Evolutionary conservation across 176 grass and related monocot genomes (phyloP).

Genomic region (Poa pratensis): DNA sequence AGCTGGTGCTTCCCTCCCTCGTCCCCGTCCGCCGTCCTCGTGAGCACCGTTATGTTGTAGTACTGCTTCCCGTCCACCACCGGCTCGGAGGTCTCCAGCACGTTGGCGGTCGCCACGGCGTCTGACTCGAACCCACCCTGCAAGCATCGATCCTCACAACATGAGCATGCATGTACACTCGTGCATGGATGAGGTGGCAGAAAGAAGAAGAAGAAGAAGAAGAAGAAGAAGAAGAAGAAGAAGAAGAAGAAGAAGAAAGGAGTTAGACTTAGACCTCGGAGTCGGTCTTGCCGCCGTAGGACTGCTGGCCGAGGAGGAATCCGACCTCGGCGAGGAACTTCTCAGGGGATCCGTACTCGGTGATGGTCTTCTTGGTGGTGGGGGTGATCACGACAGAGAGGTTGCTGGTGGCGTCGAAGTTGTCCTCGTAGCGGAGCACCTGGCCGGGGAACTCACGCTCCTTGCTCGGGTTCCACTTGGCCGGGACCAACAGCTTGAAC

Average conservation of each 20-base stretch:
- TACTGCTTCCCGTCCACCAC: slow-evolving; percentile 74
- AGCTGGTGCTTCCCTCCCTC: slow-evolving; percentile 94
- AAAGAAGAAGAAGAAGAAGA: not conserved
- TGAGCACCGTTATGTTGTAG: slow-evolving; percentile 88
- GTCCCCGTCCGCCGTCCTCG: slow-evolving; percentile 89
- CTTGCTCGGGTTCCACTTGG: slow-evolving; percentile 96
- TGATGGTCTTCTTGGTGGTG: slow-evolving; percentile 79
- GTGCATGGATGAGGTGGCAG: not conserved
- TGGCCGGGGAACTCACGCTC: slow-evolving; percentile 90
- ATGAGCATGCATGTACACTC: not conserved
- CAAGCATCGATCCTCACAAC: not conserved
- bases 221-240: slow-evolving; percentile 16
- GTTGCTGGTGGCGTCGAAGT: slow-evolving; percentile 90
- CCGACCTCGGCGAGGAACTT: slow-evolving; percentile 82
- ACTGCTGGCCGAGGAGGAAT: slow-evolving; percentile 79
- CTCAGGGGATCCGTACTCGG: slow-evolving; percentile 80
- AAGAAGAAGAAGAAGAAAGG: not conserved
- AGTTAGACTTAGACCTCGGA: slow-evolving; percentile 55
- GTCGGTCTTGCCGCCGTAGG: slow-evolving; percentile 80
- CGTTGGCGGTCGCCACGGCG: slow-evolving; percentile 85
- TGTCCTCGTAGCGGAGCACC: slow-evolving; percentile 95
- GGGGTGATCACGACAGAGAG: slow-evolving; percentile 79
- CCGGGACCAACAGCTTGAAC: slow-evolving; percentile 84
- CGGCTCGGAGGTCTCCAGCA: slow-evolving; percentile 62
- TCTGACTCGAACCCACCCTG: slow-evolving; percentile 86